Evolutionary conservation across 495 filamentous ascomycete genomes (phyloP).

Genomic region (Aeminium ludgeri): DNA sequence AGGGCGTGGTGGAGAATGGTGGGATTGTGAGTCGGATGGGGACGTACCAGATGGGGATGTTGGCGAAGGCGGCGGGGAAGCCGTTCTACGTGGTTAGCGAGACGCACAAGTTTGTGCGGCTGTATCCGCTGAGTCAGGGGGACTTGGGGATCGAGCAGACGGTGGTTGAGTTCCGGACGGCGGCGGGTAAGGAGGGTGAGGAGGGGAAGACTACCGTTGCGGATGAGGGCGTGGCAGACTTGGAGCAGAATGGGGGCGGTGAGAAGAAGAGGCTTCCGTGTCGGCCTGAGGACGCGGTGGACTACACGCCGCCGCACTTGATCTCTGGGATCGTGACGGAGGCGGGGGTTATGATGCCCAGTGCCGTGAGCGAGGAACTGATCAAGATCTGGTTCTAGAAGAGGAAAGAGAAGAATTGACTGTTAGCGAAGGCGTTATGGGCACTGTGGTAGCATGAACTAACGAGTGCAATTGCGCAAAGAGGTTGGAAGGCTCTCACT

Average conservation of each 20-base stretch:
- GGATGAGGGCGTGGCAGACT: conserved; percentile 13
- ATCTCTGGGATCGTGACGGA: conserved; percentile 72
- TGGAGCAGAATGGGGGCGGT: conserved; percentile 7
- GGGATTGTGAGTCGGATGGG: conserved; percentile 81
- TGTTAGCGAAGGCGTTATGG: no score
- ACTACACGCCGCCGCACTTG: conserved; percentile 72
- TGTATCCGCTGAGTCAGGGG: conserved; percentile 64
- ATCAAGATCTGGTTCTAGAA: conserved; percentile 58
- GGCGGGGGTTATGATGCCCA: conserved; percentile 54
- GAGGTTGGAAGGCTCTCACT: no score
- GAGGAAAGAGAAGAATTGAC: no score
- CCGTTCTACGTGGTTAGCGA: conserved; percentile 86
- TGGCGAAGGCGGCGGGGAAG: conserved; percentile 61
- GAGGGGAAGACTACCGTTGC: conserved; percentile 20
- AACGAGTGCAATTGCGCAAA: no score
- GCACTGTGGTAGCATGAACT: no score
- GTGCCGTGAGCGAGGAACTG: conserved; percentile 59
- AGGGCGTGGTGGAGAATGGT: conserved; percentile 85
- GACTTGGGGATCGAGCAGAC: conserved; percentile 60
- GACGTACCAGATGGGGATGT: conserved; percentile 72
- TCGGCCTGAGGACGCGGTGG: conserved; percentile 41
- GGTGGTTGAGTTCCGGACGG: conserved; percentile 48
- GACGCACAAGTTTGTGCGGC: conserved; percentile 82
- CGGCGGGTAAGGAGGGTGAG: conserved; percentile 21
- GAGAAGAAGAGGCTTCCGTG: conserved; percentile 8